Evolutionary conservation across 345 rosid species (phyloP).

Genomic region (Populus deltoides): DNA sequence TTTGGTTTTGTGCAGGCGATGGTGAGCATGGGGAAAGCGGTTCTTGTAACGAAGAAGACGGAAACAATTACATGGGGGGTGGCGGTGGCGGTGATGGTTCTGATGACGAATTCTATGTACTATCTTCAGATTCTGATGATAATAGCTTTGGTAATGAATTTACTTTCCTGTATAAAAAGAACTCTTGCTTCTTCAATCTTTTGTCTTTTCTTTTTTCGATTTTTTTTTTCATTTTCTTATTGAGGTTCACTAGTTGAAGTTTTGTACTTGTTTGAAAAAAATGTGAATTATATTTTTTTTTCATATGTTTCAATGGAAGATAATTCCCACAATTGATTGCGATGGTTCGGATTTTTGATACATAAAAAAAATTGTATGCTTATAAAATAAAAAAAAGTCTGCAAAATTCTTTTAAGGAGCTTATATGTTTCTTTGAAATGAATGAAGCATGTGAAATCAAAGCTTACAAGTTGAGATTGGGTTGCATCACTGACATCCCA

Average conservation of each 20-base stretch:
- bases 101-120: slow-evolving; percentile 15
- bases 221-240: neutral
- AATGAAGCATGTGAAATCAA: neutral
- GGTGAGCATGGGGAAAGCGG: neutral
- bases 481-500: neutral
- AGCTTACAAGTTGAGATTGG: neutral
- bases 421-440: neutral
- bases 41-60: neutral
- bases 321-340: neutral
- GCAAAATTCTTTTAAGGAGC: neutral
- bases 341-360: neutral
- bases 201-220: neutral
- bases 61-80: neutral
- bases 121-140: slow-evolving; percentile 32
- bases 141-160: slow-evolving; percentile 2
- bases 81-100: neutral
- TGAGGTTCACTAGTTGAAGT: neutral
- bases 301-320: neutral
- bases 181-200: neutral
- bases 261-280: neutral
- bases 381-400: neutral
- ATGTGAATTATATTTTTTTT: too few relatives aligned
- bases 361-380: too few relatives aligned
- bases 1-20: neutral
- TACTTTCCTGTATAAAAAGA: neutral